Evolutionary conservation across 2,329 filamentous ascomycete genomes (phyloP), one percentile per base, ranked within the genome.

Genomic region (Fusarium brevicatenulatum): DNA sequence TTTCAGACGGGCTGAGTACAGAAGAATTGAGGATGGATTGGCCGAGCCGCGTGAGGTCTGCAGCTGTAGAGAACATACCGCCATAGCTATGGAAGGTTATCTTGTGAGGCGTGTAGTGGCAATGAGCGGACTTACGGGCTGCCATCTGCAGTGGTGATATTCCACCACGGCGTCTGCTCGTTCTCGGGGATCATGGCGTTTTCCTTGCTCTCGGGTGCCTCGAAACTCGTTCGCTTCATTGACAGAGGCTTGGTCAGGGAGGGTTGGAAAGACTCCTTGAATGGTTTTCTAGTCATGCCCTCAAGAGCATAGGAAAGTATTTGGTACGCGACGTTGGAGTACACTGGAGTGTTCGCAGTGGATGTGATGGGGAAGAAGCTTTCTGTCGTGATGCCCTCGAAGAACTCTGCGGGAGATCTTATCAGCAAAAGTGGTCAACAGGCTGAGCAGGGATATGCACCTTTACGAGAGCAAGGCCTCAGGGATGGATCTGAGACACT

Each of bases 251-350:
- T 2, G 10, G 54, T 46, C 2, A 63, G 37, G 4, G 57, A 68
- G 3, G 40, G 55, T 30, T 28, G 25, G 0, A 68, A 25, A 30
- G 39, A 64, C 16, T 39, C n/a, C 5, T 11, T 19, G 7, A 44
- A 69, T 25, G 30, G 10, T 36, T 50, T 53, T 69, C 42, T 43
- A 5, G 58, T 63, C 46, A 69, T 69, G 3, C 39, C 30, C 11
- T 69, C 58, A 0, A 69, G 32, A 9, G 65, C 66, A 18, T 69
- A 69, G 18, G 66, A 46, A 2, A 69, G 44, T 11, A 69, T 54
- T 23, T 68, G 66, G 10, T 63, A 69, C 4, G 65, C 66, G 0
- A 47, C 12, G 9, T 69, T 69, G 1, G 65, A 68, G 28, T 69
- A 69, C 5, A 69, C 43, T 4, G 66, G 66, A 2, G 60, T 69